These are phyloP conservation scores for Yamadazyma scolyti DNA, from an alignment of 805 yeast species.

Conservation along the genomic window DNA sequence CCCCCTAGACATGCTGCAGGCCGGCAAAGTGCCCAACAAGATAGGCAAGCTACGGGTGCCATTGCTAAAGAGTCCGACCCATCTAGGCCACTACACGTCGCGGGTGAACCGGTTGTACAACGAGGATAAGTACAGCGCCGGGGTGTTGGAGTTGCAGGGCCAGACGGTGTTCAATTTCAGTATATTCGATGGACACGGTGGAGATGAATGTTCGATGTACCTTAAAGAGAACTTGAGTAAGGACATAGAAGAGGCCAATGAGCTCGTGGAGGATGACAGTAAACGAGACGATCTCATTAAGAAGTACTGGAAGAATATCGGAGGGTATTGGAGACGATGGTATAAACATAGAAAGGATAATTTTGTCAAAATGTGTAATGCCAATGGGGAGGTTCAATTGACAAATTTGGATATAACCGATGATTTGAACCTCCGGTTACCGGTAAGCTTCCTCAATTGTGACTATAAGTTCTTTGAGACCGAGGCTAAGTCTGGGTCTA, in stretches of 20 bases:
- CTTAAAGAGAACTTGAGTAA: constrained; percentile 51
- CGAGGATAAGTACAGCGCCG: constrained; percentile 77
- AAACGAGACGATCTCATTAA: constrained; percentile 41
- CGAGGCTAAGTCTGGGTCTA: constrained; percentile 56
- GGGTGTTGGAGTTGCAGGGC: constrained; percentile 41
- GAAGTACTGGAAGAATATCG: constrained; percentile 57
- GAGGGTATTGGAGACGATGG: constrained; percentile 86
- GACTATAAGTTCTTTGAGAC: constrained; percentile 56
- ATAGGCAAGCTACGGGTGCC: constrained; percentile 46
- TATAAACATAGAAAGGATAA: constrained; percentile 42
- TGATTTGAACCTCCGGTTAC: constrained; percentile 58
- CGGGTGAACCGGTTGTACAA: constrained; percentile 74
- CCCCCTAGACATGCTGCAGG: constrained; percentile 4
- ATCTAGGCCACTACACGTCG: constrained; percentile 74
- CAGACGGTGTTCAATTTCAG: constrained; percentile 54
- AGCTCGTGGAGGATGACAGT: constrained; percentile 22
- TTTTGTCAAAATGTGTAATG: constrained; percentile 21
- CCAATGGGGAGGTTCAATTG: constrained; percentile 14
- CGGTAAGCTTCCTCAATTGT: constrained; percentile 59
- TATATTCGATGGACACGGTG: constrained; percentile 95
- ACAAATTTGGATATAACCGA: constrained; percentile 27
- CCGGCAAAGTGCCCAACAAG: constrained; percentile 2
- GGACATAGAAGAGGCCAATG: constrained; percentile 46
- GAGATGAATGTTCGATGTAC: constrained; percentile 65
- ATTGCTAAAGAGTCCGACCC: constrained; percentile 61